Conservation (phyloP, 345 rosid genomes). For the Linum trigynum region DNA sequence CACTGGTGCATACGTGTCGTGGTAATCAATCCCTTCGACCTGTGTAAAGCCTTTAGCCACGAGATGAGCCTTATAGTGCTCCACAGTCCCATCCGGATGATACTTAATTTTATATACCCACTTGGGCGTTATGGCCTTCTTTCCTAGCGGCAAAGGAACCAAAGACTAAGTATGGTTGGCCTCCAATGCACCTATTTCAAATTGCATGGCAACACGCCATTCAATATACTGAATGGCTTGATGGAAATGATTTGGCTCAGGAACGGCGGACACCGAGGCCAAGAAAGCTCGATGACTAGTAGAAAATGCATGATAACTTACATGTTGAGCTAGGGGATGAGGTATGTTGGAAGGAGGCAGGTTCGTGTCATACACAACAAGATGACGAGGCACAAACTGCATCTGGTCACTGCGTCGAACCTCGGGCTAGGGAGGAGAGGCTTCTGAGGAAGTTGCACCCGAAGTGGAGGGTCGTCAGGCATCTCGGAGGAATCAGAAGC, state of each 20-base stretch:
- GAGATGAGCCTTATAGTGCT: too few relatives aligned
- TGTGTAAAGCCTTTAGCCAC: too few relatives aligned
- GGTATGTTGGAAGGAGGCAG: not conserved
- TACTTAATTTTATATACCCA: too few relatives aligned
- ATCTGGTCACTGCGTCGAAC: too few relatives aligned
- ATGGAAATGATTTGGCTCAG: not conserved
- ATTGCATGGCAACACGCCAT: not conserved
- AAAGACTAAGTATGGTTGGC: not conserved
- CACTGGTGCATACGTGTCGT: too few relatives aligned
- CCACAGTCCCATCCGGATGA: too few relatives aligned
- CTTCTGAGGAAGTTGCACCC: too few relatives aligned
- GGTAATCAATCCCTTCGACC: not conserved
- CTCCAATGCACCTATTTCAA: not conserved
- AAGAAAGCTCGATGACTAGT: not conserved
- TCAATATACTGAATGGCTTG: not conserved
- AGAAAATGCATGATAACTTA: not conserved
- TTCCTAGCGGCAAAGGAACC: not conserved
- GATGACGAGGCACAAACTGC: too few relatives aligned
- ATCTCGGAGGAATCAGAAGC: too few relatives aligned
- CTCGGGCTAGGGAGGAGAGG: too few relatives aligned
- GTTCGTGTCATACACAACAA: too few relatives aligned
- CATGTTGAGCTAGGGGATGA: not conserved
- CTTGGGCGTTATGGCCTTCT: not conserved
- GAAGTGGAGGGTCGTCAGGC: too few relatives aligned
- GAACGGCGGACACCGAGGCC: not conserved